phyloP scores from a whole-genome alignment of 805 yeast genomes.

The Cyberlindnera misumaiensis region DNA sequence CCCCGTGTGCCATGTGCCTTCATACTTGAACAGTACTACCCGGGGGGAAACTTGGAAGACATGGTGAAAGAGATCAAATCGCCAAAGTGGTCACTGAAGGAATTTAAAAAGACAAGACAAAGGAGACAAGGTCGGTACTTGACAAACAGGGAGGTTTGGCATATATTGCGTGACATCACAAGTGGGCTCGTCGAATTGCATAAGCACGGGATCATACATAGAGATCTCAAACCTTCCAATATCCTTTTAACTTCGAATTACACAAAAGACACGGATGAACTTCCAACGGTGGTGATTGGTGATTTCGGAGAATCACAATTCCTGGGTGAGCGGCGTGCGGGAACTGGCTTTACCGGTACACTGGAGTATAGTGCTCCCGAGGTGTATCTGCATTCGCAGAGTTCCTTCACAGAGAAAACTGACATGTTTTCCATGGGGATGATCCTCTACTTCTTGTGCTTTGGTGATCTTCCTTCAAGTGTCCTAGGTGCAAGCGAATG shows the following conservation, averaged over 20 bases:
- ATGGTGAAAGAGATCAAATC: conserved; percentile 35
- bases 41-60: conserved; percentile 81
- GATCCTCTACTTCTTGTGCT: conserved; percentile 70
- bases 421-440: conserved; percentile 82
- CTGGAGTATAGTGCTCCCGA: conserved; percentile 88
- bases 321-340: conserved; percentile 54
- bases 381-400: conserved; percentile 6
- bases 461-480: conserved; percentile 60
- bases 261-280: conserved; percentile 13
- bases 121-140: conserved; percentile 30
- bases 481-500: conserved; percentile 23
- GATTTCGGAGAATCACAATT: conserved; percentile 88
- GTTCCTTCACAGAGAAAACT: conserved; percentile 59
- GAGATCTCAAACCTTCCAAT: conserved; percentile 87
- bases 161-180: conserved; percentile 60
- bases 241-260: conserved; percentile 46
- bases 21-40: conserved; percentile 80
- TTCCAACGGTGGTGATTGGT: conserved; percentile 73
- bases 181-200: conserved; percentile 71
- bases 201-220: conserved; percentile 67
- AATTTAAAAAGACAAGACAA: conserved; percentile 29
- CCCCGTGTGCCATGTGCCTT: conserved; percentile 65
- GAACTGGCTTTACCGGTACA: conserved; percentile 86
- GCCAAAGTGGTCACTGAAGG: conserved; percentile 32
- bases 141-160: conserved; percentile 53